Conservation (phyloP, 2,329 filamentous ascomycete genomes). For the Neopestalotiopsis sp. region DNA sequence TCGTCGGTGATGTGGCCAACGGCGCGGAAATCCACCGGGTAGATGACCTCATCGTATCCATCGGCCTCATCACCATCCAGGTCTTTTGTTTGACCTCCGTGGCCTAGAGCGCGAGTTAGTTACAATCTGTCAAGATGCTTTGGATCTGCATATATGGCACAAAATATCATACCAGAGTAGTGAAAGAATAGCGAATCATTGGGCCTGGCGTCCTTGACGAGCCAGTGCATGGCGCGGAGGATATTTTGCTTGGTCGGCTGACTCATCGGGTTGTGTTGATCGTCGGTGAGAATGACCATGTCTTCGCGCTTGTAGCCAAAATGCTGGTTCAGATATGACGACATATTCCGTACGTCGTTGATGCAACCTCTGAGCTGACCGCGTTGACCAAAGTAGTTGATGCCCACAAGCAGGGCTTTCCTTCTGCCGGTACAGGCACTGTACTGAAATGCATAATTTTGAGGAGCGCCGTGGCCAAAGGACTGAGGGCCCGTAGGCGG, state of each 20-base stretch:
- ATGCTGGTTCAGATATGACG: slow-evolving; percentile 82
- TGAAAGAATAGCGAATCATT: slow-evolving; percentile 98
- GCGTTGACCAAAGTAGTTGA: slow-evolving; percentile 94
- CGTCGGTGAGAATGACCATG: slow-evolving; percentile 96
- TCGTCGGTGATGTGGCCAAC: slow-evolving; percentile 80
- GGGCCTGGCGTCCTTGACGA: slow-evolving; percentile 89
- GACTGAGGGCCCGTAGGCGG: slow-evolving; percentile 71
- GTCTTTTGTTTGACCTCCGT: slow-evolving; percentile 78
- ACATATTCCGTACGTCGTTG: slow-evolving; percentile 98
- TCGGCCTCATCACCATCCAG: slow-evolving; percentile 78
- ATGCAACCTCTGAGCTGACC: slow-evolving; percentile 93
- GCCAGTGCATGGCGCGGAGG: slow-evolving; percentile 94
- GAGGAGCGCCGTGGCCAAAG: slow-evolving; percentile 82
- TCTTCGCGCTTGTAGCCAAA: slow-evolving; percentile 95
- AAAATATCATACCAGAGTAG: slow-evolving; percentile 77
- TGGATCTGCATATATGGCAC: not conserved
- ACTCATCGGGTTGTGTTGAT: slow-evolving; percentile 97
- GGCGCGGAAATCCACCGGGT: slow-evolving; percentile 73
- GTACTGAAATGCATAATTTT: slow-evolving; percentile 85
- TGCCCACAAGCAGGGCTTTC: slow-evolving; percentile 90
- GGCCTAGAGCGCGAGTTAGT: slow-evolving; percentile 54
- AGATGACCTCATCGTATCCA: slow-evolving; percentile 79
- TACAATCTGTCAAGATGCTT: not conserved
- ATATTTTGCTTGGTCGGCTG: slow-evolving; percentile 97
- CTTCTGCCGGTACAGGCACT: slow-evolving; percentile 87